A percentile compares a stretch with the other conserved stretches of the same genome.
These are phyloP conservation scores for Saccharomycopsis microspora DNA, from an alignment of 805 yeast genomes.

Conservation along the genomic window DNA sequence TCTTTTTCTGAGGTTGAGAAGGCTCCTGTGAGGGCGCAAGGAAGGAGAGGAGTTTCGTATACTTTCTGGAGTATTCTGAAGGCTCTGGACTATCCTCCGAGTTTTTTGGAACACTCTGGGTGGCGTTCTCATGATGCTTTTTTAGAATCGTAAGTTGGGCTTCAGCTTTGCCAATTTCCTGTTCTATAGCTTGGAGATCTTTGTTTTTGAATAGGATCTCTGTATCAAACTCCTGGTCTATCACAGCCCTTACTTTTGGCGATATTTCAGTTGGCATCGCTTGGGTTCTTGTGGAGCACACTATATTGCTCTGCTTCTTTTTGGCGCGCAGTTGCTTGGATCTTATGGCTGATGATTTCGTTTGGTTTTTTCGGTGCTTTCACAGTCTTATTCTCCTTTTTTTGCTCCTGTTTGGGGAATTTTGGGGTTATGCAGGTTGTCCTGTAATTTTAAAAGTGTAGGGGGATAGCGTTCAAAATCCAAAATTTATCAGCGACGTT, in stretches of 20 bases:
- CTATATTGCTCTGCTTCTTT: too few relatives aligned
- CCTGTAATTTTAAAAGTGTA: too few relatives aligned
- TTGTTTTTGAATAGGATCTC: conserved; percentile 51
- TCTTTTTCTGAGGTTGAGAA: background rate
- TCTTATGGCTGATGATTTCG: too few relatives aligned
- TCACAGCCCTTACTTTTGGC: background rate
- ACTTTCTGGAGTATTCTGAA: conserved; percentile 33
- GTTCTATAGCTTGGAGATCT: conserved; percentile 38
- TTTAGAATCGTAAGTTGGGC: conserved; percentile 43
- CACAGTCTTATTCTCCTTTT: too few relatives aligned
- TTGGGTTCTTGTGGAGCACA: too few relatives aligned
- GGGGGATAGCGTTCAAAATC: too few relatives aligned
- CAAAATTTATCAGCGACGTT: too few relatives aligned
- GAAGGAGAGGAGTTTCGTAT: conserved; percentile 22
- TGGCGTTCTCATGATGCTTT: conserved; percentile 18
- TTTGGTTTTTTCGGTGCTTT: too few relatives aligned
- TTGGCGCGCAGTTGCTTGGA: too few relatives aligned
- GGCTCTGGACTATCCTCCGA: conserved; percentile 22
- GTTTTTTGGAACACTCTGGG: background rate
- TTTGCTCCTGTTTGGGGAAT: too few relatives aligned
- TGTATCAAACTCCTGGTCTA: conserved; percentile 27
- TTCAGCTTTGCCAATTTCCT: conserved; percentile 46
- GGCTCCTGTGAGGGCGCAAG: background rate
- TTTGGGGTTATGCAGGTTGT: too few relatives aligned
- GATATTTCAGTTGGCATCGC: too few relatives aligned